Conservation (phyloP, 352 stramenopile genomes). For the Phytophthora colocasiae region DNA sequence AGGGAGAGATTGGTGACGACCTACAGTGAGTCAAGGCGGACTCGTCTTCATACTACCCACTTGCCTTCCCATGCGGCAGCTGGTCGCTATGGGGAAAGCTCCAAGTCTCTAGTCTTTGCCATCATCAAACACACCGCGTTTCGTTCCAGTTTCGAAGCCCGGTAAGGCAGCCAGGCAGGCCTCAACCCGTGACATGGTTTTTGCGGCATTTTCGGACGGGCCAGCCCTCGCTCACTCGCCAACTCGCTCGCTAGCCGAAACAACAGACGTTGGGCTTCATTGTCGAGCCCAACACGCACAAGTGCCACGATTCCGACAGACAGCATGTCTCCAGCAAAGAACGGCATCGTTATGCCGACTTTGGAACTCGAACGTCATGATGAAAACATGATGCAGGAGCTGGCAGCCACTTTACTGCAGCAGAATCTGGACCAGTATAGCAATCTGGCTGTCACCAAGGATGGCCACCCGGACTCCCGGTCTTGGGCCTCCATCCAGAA, state of each 20-base stretch:
- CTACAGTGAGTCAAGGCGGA: conserved; percentile 15
- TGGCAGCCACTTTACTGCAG: conserved; percentile 33
- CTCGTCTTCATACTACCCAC: conserved; percentile 14
- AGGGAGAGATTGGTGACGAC: conserved; percentile 19
- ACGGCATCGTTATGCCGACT: conserved; percentile 34
- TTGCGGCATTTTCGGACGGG: conserved; percentile 21
- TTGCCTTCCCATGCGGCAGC: conserved; percentile 24
- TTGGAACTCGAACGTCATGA: conserved; percentile 38
- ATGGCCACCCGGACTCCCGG: conserved; percentile 44
- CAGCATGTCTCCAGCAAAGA: conserved; percentile 26
- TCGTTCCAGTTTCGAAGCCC: conserved; percentile 33
- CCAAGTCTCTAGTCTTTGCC: conserved; percentile 2
- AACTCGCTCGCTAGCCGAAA: conserved; percentile 16
- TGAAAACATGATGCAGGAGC: conserved; percentile 39
- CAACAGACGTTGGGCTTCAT: conserved; percentile 13
- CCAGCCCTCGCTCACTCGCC: conserved; percentile 21
- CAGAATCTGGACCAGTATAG: conserved; percentile 42
- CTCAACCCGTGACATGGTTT: conserved; percentile 22
- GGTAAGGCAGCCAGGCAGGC: conserved; percentile 4
- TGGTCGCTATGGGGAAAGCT: conserved; percentile 4
- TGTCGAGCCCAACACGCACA: conserved; percentile 10
- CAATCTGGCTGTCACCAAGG: conserved; percentile 28
- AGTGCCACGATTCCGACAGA: conserved; percentile 20
- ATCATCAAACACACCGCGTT: conserved; percentile 17
- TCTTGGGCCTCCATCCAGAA: conserved; percentile 40